Base-by-base conservation (phyloP, 2,329 filamentous ascomycete species). In the Colletotrichum sp. region DNA sequence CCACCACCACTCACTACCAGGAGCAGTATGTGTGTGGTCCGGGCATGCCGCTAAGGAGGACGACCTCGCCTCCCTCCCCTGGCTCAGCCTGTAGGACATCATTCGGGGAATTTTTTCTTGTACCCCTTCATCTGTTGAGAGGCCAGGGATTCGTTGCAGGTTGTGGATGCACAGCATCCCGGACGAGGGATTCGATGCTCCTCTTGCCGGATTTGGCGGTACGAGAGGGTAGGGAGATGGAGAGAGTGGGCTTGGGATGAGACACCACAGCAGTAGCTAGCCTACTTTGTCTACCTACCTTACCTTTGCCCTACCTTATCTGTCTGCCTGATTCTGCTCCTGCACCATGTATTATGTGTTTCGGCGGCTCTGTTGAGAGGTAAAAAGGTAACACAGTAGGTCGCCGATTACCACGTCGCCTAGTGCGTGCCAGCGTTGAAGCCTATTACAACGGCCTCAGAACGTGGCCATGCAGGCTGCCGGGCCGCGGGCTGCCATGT, bases 321-420 rank as follows among this genome's bases (percentile, higher is more conserved):
- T 63, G 59, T 63, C 55, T 52, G 44, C 44, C 44, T 52, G 44
- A 52, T 52, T 52, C 44, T 52, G 2, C 44, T 52, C 10, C n/a
- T 52, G 44, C n/a, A 52, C n/a, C 44, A 21, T 24, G 44, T 52
- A 49, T 52, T 52, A 13, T 52, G 13, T 70, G 24, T 55, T 49
- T 55, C 60, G 66, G 71, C 44, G 28, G 26, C 32, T 52, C 55
- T 36, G 8, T 32, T 16, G 30, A 36, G 34, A 36, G 26, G 34
- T 2, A n/a, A 21, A 30, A 39, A 7, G n/a, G 36, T 64, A 24
- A 62, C 24, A 67, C 55, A 63, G 30, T 55, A 68, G 69, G 69
- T 75, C 73, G 73, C 69, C 73, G 73, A 72, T 49, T 72, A 75
- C 63, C 15, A 26, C 32, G 30, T 44, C 59, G 26, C 32, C 39